A percentile compares a stretch with the other conserved stretches of the same genome.
These are phyloP conservation scores for Sordariomycetes sp. DNA, from an alignment of 2,329 filamentous ascomycete species.

Conservation along the genomic window DNA sequence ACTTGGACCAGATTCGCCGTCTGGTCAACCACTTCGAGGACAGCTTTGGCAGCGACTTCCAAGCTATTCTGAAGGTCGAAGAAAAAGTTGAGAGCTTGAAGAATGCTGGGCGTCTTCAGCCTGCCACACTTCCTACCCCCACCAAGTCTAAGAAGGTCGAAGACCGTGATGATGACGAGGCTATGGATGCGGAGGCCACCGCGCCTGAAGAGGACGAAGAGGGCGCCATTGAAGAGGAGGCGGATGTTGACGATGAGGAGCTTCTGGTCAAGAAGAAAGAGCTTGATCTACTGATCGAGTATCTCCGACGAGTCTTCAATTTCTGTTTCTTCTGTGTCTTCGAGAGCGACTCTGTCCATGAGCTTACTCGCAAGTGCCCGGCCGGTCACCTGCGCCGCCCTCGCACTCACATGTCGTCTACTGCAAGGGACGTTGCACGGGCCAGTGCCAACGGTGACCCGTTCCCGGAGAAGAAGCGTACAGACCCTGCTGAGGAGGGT, in stretches of 20 bases:
- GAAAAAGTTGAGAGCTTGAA: slow-evolving; percentile 77
- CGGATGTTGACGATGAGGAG: slow-evolving; percentile 84
- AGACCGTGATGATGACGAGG: slow-evolving; percentile 51
- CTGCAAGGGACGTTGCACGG: slow-evolving; percentile 75
- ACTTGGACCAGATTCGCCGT: slow-evolving; percentile 73
- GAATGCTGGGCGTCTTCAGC: slow-evolving; percentile 67
- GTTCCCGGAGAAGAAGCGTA: slow-evolving; percentile 74
- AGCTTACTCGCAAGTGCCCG: slow-evolving; percentile 89
- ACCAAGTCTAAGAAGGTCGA: slow-evolving; percentile 46
- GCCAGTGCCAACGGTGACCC: slow-evolving; percentile 76
- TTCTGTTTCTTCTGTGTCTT: slow-evolving; percentile 99
- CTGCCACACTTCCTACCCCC: slow-evolving; percentile 43
- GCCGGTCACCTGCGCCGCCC: slow-evolving; percentile 94
- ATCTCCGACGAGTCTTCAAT: slow-evolving; percentile 91
- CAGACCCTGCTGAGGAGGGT: slow-evolving; percentile 51
- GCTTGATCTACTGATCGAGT: slow-evolving; percentile 90
- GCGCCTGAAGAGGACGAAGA: slow-evolving; percentile 78
- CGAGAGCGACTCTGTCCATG: slow-evolving; percentile 93
- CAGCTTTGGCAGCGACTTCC: slow-evolving; percentile 69
- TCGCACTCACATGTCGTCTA: slow-evolving; percentile 70
- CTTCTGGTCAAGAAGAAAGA: slow-evolving; percentile 91
- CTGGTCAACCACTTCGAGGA: slow-evolving; percentile 78
- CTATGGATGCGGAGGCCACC: slow-evolving; percentile 55
- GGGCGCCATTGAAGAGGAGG: slow-evolving; percentile 65
- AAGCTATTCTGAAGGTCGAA: slow-evolving; percentile 73